Evolutionary conservation across 1,284 basidiomycete species (phyloP).

Genomic region (Malassezia caprae): DNA sequence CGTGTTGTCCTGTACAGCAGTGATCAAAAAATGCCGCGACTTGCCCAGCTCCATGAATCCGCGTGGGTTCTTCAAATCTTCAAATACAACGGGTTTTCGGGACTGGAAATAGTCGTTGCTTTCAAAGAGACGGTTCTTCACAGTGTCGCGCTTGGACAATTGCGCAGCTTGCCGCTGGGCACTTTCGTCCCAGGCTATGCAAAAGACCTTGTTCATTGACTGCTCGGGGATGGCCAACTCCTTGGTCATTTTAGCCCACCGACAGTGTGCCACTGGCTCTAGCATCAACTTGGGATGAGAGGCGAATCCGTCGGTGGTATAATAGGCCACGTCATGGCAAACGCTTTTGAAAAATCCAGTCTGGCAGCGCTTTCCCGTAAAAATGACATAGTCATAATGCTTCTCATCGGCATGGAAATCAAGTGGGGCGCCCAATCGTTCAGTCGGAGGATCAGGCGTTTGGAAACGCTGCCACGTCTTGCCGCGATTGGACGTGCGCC

Average conservation of each 20-base stretch:
- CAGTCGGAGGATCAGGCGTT: slow-evolving; percentile 33
- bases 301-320: slow-evolving; percentile 39
- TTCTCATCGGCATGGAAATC: slow-evolving; percentile 42
- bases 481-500: slow-evolving; percentile 38
- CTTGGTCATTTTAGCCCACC: slow-evolving; percentile 39
- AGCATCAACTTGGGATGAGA: slow-evolving; percentile 26
- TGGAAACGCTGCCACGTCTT: slow-evolving; percentile 40
- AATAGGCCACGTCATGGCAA: slow-evolving; percentile 49
- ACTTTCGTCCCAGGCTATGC: slow-evolving; percentile 41
- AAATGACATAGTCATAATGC: slow-evolving; percentile 38
- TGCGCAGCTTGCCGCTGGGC: not conserved
- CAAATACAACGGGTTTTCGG: slow-evolving; percentile 29
- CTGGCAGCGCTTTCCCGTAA: slow-evolving; percentile 34
- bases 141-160: not conserved
- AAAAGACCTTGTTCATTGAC: slow-evolving; percentile 34
- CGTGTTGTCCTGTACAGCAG: slow-evolving; percentile 32
- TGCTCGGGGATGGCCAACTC: slow-evolving; percentile 23
- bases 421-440: slow-evolving; percentile 27
- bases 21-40: slow-evolving; percentile 35
- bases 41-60: slow-evolving; percentile 40
- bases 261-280: slow-evolving; percentile 38
- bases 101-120: slow-evolving; percentile 41
- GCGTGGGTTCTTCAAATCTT: slow-evolving; percentile 32
- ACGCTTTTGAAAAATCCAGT: slow-evolving; percentile 12
- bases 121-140: slow-evolving; percentile 27